phyloP scores from a whole-genome alignment of 805 yeast genomes.

The Kuraishia molischiana region DNA sequence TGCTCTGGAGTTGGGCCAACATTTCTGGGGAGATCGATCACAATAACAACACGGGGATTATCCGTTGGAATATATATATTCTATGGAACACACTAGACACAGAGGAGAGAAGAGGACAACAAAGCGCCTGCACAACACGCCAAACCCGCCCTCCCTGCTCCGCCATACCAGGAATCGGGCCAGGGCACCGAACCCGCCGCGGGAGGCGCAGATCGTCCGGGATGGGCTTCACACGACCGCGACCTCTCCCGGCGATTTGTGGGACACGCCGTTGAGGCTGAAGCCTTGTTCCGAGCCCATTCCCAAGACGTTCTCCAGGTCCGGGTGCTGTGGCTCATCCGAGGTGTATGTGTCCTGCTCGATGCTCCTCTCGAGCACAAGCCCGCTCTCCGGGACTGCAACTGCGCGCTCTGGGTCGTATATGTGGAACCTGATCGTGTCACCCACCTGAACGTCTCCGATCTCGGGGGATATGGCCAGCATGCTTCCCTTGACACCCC shows the following conservation, averaged over 20 bases:
- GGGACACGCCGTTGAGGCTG: constrained; percentile 19
- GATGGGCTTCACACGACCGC: constrained; percentile 6
- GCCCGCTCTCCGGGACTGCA: not conserved
- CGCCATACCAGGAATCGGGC: too few relatives aligned
- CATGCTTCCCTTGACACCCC: constrained; percentile 62
- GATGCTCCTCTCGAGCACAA: constrained; percentile 2
- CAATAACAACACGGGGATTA: too few relatives aligned
- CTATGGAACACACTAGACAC: too few relatives aligned
- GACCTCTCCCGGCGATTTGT: constrained; percentile 20
- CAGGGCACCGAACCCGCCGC: too few relatives aligned
- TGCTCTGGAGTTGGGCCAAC: constrained; percentile 26
- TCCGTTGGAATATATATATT: too few relatives aligned
- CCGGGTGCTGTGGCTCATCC: not conserved
- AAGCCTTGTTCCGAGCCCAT: not conserved
- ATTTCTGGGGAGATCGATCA: too few relatives aligned
- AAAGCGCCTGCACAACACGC: too few relatives aligned
- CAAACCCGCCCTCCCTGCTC: too few relatives aligned
- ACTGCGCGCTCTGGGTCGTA: constrained; percentile 1
- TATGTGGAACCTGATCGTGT: constrained; percentile 27
- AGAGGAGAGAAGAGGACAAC: too few relatives aligned
- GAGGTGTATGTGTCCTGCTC: not conserved
- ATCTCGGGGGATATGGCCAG: constrained; percentile 59
- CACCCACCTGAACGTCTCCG: constrained; percentile 29
- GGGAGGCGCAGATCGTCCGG: not conserved
- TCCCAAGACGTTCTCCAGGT: not conserved